Evolutionary conservation across 306 rosid species (phyloP), one percentile per base, ranked within the genome.

Genomic region (Echinosophora koreensis): DNA sequence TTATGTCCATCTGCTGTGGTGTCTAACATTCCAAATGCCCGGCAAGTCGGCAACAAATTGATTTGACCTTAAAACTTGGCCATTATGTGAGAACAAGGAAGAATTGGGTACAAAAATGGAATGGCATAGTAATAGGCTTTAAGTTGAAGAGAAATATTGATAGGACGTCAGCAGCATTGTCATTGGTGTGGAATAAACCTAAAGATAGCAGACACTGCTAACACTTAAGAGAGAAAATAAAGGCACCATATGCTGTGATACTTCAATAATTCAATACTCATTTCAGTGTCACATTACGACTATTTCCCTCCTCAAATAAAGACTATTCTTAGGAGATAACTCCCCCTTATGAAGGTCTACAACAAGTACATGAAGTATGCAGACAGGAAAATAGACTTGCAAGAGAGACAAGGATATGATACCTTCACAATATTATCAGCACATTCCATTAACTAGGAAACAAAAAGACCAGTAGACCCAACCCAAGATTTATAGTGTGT

Each of bases 161-260:
- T 54, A 89, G 47, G 59, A 89, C 2, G 96, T 84, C 72, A 89
- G 80, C 44, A 86, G 91, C 96, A 91, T 89, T 16, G 91, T 89
- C 91, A 87, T 91, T 65, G 91, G 87, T 44, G 91, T 88, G n/a
- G 96, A 85, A 55, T 22, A 91, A 76, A 91, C 93, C 91, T 90
- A 66, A 41, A 66, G 22, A 55, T 55, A 55, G 35, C 58, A 66
- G 55, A 52, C 65, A 54, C 66, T 6, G 69, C 55, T 14, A 63
- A 5, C n/a, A 54, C 17, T 77, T 55, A 42, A 2, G 6, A 74
- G 52, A 16, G 14, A 22, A 76, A 52, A 59, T 46, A 15, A 62
- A 74, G 38, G 27, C 16, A 47, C 4, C 13, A 6, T 17, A 62
- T 41, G 5, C 14, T 52, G 4, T 22, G 28, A 64, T 75, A 16